These are phyloP conservation scores for Ascoidea rubescens DNA, from an alignment of 805 yeast species.

Conservation along the genomic window DNA sequence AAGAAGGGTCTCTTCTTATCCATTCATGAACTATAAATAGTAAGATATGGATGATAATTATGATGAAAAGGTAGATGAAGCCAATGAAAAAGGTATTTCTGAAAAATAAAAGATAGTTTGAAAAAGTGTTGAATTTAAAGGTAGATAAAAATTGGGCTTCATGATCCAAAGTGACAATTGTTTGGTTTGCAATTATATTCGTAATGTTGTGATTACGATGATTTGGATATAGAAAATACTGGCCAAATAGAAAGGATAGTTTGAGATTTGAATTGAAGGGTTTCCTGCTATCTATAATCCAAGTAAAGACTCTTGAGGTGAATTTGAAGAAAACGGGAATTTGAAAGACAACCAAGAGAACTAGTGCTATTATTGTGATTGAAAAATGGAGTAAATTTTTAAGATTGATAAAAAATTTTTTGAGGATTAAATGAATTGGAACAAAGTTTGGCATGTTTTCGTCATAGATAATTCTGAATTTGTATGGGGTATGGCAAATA, in stretches of 20 bases:
- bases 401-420: conserved; percentile 19
- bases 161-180: not conserved
- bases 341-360: conserved; percentile 31
- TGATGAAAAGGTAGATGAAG: conserved; percentile 22
- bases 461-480: conserved; percentile 51
- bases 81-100: conserved; percentile 11
- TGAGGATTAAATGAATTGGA: conserved; percentile 37
- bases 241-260: conserved; percentile 27
- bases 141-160: not conserved
- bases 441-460: conserved; percentile 50
- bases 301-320: conserved; percentile 38
- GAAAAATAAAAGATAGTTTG: not conserved
- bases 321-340: conserved; percentile 46
- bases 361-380: conserved; percentile 13
- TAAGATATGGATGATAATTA: conserved; percentile 28
- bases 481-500: conserved; percentile 69
- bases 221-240: conserved; percentile 4
- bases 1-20: conserved; percentile 50
- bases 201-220: not conserved
- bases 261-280: conserved; percentile 23
- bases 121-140: not conserved
- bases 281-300: conserved; percentile 39
- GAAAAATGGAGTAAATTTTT: conserved; percentile 6
- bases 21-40: conserved; percentile 52
- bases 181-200: not conserved